phyloP scores from a whole-genome alignment of 1,139 yeast genomes.

The Geotrichum europaeum region DNA sequence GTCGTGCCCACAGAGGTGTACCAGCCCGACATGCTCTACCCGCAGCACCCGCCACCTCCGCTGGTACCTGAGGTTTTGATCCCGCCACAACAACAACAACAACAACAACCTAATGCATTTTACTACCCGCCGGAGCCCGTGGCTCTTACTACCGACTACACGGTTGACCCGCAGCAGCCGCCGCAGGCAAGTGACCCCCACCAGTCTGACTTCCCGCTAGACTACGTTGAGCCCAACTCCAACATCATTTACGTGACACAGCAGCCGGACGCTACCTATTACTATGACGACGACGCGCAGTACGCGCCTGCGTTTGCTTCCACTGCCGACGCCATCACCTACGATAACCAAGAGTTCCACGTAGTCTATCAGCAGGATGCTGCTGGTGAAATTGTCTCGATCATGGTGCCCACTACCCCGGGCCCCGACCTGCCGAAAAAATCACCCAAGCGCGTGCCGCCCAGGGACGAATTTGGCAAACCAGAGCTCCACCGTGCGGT shows the following conservation, averaged over 20 bases:
- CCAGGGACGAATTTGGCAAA: background rate
- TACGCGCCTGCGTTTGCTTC: background rate
- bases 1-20: background rate
- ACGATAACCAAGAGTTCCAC: constrained; percentile 11
- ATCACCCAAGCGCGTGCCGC: background rate
- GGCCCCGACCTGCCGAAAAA: background rate
- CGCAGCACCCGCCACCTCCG: background rate
- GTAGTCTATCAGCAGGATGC: constrained; percentile 15
- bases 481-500: background rate
- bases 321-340: constrained; percentile 2
- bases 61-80: background rate
- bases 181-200: background rate
- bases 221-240: constrained; percentile 11
- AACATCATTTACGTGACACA: background rate
- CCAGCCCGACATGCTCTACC: background rate
- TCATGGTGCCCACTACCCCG: constrained; percentile 6
- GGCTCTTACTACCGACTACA: background rate
- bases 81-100: background rate
- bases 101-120: background rate
- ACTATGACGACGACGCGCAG: background rate
- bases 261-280: background rate
- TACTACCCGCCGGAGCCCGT: background rate
- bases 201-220: constrained; percentile 14
- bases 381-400: constrained; percentile 3
- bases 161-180: background rate